These are phyloP conservation scores for Paraphoma sp. DNA, from an alignment of 2,329 filamentous ascomycete genomes.

Conservation along the genomic window DNA sequence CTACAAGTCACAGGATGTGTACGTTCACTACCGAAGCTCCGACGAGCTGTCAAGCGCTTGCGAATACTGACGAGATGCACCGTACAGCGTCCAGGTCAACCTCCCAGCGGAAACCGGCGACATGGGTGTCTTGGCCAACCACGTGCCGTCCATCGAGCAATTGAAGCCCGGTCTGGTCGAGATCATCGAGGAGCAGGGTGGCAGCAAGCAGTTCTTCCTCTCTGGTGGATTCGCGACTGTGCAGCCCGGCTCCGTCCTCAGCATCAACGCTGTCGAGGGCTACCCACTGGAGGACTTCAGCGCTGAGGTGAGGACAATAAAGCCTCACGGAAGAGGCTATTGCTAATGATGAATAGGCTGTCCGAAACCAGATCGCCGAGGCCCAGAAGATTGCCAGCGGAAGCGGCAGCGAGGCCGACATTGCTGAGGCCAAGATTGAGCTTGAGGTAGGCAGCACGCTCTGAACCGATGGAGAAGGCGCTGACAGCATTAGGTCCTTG, in stretches of 20 bases:
- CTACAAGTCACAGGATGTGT: conserved; percentile 76
- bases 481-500: conserved; percentile 71
- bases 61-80: conserved; percentile 37
- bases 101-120: conserved; percentile 97
- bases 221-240: conserved; percentile 97
- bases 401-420: conserved; percentile 92
- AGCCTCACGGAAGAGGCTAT: background rate
- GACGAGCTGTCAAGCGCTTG: conserved; percentile 28
- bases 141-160: conserved; percentile 99
- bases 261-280: conserved; percentile 98
- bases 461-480: conserved; percentile 11
- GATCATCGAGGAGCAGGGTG: conserved; percentile 90
- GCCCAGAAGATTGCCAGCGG: conserved; percentile 94
- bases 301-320: conserved; percentile 64
- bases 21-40: conserved; percentile 52
- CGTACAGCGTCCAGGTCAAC: conserved; percentile 90
- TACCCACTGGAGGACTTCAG: conserved; percentile 96
- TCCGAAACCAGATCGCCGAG: conserved; percentile 89
- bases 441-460: conserved; percentile 74
- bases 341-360: conserved; percentile 59
- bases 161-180: conserved; percentile 95
- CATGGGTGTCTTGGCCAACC: conserved; percentile 99
- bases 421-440: conserved; percentile 99
- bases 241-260: conserved; percentile 91
- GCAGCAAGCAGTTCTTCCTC: conserved; percentile 97